Evolutionary conservation across 768 basidiomycete genomes (phyloP).

Genomic region (Dentipellis sp.): DNA sequence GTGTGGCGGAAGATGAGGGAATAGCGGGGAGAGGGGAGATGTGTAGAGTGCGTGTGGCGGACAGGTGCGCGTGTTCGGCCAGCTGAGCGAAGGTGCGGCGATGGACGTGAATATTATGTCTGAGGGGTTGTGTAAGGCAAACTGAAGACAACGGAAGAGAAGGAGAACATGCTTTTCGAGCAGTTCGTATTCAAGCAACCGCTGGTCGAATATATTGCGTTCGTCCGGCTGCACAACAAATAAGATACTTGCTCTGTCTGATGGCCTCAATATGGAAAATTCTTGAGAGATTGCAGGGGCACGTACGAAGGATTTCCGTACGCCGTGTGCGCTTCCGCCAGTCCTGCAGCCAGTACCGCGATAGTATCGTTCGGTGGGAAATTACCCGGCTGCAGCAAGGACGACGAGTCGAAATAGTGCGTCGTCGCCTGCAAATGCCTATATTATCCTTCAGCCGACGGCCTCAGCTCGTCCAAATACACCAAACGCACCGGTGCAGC

Average conservation of each 20-base stretch:
- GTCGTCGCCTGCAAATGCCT: conserved; percentile 67
- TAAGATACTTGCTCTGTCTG: conserved; percentile 46
- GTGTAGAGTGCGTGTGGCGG: conserved; percentile 32
- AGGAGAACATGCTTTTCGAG: conserved; percentile 50
- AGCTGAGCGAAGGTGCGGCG: conserved; percentile 75
- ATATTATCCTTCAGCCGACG: neutral
- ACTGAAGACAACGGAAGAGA: neutral
- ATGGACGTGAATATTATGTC: conserved; percentile 65
- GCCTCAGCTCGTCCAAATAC: neutral
- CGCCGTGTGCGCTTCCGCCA: conserved; percentile 72
- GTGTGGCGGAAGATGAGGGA: conserved; percentile 22
- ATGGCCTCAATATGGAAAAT: neutral
- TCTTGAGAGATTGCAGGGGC: neutral
- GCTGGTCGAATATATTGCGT: conserved; percentile 92
- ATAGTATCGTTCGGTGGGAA: conserved; percentile 71
- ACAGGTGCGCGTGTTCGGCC: conserved; percentile 34
- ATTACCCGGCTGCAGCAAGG: conserved; percentile 40
- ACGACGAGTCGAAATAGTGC: conserved; percentile 53
- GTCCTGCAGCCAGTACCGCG: conserved; percentile 58
- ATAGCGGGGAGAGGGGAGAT: conserved; percentile 21
- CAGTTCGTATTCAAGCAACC: conserved; percentile 80
- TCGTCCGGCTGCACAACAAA: conserved; percentile 88
- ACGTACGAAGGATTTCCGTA: conserved; percentile 52
- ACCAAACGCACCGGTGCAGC: conserved; percentile 56
- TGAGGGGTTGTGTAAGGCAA: conserved; percentile 19